These are phyloP conservation scores for Eutrema japonicum DNA, from an alignment of 345 rosid species.

Conservation along the genomic window DNA sequence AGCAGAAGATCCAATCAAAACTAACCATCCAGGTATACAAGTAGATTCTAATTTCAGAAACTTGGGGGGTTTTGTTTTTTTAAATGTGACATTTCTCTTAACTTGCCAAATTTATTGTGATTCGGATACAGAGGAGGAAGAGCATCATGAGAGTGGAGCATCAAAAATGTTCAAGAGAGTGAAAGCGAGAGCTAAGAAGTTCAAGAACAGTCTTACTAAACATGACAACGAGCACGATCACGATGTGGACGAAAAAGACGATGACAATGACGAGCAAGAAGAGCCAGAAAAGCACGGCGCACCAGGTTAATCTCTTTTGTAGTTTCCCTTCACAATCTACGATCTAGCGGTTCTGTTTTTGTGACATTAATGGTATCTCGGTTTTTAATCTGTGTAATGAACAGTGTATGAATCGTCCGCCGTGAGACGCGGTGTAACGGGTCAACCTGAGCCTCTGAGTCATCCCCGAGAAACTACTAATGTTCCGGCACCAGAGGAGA, in stretches of 20 bases:
- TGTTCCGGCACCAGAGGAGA: slow-evolving; percentile 35
- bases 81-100: background rate
- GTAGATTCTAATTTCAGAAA: background rate
- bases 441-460: slow-evolving; percentile 35
- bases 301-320: slow-evolving; percentile 3
- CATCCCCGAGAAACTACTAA: slow-evolving; percentile 36
- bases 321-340: no score
- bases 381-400: background rate
- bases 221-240: slow-evolving; percentile 46
- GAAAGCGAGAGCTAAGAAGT: slow-evolving; percentile 72
- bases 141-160: slow-evolving; percentile 58
- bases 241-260: slow-evolving; percentile 57
- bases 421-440: background rate
- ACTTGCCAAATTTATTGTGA: background rate
- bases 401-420: background rate
- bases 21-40: slow-evolving; percentile 43
- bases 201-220: slow-evolving; percentile 61
- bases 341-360: background rate
- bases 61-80: background rate
- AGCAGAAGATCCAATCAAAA: slow-evolving; percentile 44
- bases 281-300: background rate
- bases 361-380: background rate
- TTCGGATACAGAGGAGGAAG: slow-evolving; percentile 48
- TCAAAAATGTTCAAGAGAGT: slow-evolving; percentile 61
- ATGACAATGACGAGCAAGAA: slow-evolving; percentile 27